Evolutionary conservation across 2,329 filamentous ascomycete species (phyloP), one percentile per base, ranked within the genome.

Genomic region (Cladosporium sp.): DNA sequence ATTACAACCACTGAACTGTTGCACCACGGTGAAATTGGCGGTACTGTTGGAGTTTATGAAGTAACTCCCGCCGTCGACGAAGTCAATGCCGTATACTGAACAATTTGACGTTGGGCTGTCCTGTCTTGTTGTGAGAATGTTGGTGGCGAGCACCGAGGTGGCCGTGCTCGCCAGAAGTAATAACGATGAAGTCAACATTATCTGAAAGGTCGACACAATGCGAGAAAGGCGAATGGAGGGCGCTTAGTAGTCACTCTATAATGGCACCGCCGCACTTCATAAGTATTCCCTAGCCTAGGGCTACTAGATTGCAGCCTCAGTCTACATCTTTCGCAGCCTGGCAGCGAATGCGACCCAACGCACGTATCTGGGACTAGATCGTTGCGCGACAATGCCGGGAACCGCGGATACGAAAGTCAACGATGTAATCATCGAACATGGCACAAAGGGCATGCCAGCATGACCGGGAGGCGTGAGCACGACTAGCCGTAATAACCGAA

Each of bases 1-100:
- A 26, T 67, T 63, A 34, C 69, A 70, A 60, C 67, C 66, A n/a
- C 65, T 64, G 25, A 71, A 72, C 43, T 71, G 57, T 5, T 69
- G 66, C n/a, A 72, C 70, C 2, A 58, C 63, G 1, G 68, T 70
- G 58, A 72, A 71, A 14, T 56, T 49, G 5, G 39, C 58, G 21
- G 58, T 68, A 5, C 67, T 69, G 21, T 63, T 49, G 10, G 64
- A 53, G 57, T 72, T 69, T 63, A 71, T 68, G 56, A 72, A 72
- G 58, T 72, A 72, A 32, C 39, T 63, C 14, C 67, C 67, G 57
- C 67, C 66, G 56, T 68, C 66, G 10, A 68, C 65, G 43, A 71
- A 71, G 46, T 71, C 70, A 32, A 71, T 69, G 30, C 69, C 69
- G 30, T 67, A 72, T 1, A 67, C 67, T 4, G 64, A 18, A 51